These are phyloP conservation scores for Rhizophlyctis rosea DNA, from an alignment of 192 early-diverging fungal species.

Conservation along the genomic window DNA sequence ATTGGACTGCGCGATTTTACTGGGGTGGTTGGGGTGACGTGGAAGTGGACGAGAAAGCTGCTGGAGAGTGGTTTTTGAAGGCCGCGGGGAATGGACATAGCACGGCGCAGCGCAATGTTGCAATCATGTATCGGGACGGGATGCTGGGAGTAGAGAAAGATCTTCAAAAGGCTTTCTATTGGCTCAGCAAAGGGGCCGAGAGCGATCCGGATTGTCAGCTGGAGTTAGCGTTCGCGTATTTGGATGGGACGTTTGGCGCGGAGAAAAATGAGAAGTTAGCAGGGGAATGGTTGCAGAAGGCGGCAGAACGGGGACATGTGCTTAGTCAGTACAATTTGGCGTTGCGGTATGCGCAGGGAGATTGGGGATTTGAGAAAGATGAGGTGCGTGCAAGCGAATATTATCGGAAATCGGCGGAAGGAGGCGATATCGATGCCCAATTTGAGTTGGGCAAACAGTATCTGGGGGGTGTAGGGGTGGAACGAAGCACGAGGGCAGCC, in stretches of 20 bases:
- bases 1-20: constrained; percentile 62
- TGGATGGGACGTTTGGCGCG: neutral
- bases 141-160: constrained; percentile 11
- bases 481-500: neutral
- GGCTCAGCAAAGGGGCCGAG: neutral
- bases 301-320: constrained; percentile 44
- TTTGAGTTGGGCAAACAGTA: neutral
- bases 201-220: neutral
- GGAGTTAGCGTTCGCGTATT: neutral
- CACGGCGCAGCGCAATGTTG: neutral
- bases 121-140: neutral
- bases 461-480: neutral
- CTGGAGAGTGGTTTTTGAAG: neutral
- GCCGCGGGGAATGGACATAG: neutral
- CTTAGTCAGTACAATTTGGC: constrained; percentile 8
- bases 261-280: neutral
- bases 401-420: constrained; percentile 11
- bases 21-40: constrained; percentile 50
- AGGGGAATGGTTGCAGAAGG: constrained; percentile 44
- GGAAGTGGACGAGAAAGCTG: neutral
- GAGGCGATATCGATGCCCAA: neutral
- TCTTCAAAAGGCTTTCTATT: constrained; percentile 40
- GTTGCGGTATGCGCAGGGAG: constrained; percentile 9
- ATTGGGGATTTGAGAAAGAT: constrained; percentile 9
- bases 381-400: neutral